Evolutionary conservation across 768 basidiomycete genomes (phyloP).

Genomic region (Termitomyces sp.): DNA sequence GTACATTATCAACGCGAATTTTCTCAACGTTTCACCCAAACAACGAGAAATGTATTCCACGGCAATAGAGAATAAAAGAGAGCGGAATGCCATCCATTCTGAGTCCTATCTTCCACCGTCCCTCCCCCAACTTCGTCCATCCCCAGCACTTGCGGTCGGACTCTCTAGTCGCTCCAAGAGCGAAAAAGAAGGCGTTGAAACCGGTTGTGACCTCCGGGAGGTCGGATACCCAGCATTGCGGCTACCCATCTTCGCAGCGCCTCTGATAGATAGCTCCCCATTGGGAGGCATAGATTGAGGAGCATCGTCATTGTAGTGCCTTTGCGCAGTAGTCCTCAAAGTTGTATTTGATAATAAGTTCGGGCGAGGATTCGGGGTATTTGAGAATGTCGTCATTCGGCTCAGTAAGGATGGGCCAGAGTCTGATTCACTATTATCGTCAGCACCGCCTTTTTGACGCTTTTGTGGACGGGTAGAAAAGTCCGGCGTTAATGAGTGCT

Average conservation of each 20-base stretch:
- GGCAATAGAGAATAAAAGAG: slow-evolving; percentile 7
- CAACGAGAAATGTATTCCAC: background rate
- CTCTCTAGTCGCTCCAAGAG: slow-evolving; percentile 34
- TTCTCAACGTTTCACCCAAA: background rate
- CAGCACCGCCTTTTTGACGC: slow-evolving; percentile 24
- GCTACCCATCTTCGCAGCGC: slow-evolving; percentile 35
- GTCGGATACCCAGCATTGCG: slow-evolving; percentile 3
- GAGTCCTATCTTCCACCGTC: slow-evolving; percentile 14
- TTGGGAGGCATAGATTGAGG: slow-evolving; percentile 19
- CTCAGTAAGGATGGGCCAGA: slow-evolving; percentile 39
- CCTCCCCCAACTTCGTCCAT: slow-evolving; percentile 18
- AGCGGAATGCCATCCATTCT: background rate
- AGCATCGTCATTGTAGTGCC: background rate
- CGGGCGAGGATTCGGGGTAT: background rate
- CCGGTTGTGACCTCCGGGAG: background rate
- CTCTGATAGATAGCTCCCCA: slow-evolving; percentile 52
- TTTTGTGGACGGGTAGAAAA: slow-evolving; percentile 31
- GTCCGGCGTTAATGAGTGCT: slow-evolving; percentile 21
- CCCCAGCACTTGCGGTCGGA: slow-evolving; percentile 9
- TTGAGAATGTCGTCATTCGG: slow-evolving; percentile 26
- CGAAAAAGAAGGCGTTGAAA: slow-evolving; percentile 18
- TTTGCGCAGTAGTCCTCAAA: slow-evolving; percentile 3
- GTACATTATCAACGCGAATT: too few species aligned
- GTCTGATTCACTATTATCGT: slow-evolving; percentile 12
- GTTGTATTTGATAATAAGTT: background rate